phyloP scores from a whole-genome alignment of 345 rosid species.

The Salix udensis region DNA sequence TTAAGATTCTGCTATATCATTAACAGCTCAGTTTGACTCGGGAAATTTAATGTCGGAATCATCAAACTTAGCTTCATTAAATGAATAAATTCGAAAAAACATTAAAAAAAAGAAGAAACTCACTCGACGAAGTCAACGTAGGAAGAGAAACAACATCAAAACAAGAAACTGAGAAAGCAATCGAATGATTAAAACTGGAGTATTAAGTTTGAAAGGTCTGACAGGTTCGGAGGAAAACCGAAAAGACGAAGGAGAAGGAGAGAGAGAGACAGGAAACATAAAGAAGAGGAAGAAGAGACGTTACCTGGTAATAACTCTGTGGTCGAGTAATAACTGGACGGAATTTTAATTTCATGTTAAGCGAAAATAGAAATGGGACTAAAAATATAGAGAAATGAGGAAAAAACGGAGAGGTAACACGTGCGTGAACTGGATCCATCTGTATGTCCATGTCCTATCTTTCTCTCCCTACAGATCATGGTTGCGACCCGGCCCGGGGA shows the following conservation, averaged over 20 bases:
- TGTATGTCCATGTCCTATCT: constrained; percentile 5
- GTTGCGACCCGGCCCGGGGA: too few species aligned
- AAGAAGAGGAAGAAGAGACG: background rate
- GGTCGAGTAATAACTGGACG: background rate
- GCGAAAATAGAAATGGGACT: constrained; percentile 7
- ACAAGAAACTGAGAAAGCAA: background rate
- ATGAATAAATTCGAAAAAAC: background rate
- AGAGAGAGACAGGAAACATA: background rate
- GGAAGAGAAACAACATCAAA: background rate
- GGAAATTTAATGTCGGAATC: background rate
- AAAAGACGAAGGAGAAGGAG: background rate
- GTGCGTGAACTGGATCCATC: constrained; percentile 25
- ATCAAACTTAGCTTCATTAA: background rate
- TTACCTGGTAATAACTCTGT: constrained; percentile 20
- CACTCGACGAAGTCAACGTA: constrained; percentile 1
- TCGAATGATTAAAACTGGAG: background rate
- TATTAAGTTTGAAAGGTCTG: background rate
- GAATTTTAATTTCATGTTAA: background rate
- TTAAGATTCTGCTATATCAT: background rate
- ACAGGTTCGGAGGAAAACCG: background rate
- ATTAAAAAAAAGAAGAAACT: background rate
- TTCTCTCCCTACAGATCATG: background rate
- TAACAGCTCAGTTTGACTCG: background rate
- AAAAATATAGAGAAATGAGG: constrained; percentile 11
- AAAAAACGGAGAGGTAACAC: constrained; percentile 12